Conservation (phyloP, 768 basidiomycete species). For the Psilocybe cyanescens region DNA sequence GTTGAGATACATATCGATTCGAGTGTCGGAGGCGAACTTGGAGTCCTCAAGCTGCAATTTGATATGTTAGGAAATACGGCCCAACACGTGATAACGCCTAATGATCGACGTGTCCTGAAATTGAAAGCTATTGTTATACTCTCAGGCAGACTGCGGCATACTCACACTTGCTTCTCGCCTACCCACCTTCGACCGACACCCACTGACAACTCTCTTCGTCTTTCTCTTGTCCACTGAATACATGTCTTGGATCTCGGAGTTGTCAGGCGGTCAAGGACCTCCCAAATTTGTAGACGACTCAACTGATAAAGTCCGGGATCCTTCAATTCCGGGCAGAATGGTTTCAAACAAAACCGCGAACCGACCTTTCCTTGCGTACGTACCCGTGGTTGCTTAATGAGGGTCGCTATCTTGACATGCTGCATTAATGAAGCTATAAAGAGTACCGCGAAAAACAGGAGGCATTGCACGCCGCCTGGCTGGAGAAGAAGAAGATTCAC, state of each 20-base stretch:
- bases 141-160: neutral
- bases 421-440: conserved; percentile 53
- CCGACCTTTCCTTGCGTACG: conserved; percentile 79
- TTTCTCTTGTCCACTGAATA: conserved; percentile 12
- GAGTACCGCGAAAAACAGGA: conserved; percentile 68
- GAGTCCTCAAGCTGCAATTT: neutral
- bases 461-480: conserved; percentile 64
- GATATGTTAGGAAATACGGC: neutral
- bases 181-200: conserved; percentile 2
- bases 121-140: neutral
- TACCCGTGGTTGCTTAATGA: conserved; percentile 6
- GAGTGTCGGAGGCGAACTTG: too few species aligned
- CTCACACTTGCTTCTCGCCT: conserved; percentile 6
- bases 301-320: conserved; percentile 62
- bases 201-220: neutral
- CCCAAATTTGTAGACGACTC: conserved; percentile 42
- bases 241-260: conserved; percentile 74
- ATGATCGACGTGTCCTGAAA: conserved; percentile 1
- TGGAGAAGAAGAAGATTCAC: conserved; percentile 70
- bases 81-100: conserved; percentile 3
- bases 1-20: neutral
- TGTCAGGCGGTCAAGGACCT: conserved; percentile 39
- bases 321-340: conserved; percentile 64
- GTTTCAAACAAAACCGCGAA: conserved; percentile 87
- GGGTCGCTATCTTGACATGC: conserved; percentile 6